Evolutionary conservation across 805 yeast genomes (phyloP), one percentile per base, ranked within the genome.

Genomic region (Peterozyma toletana): DNA sequence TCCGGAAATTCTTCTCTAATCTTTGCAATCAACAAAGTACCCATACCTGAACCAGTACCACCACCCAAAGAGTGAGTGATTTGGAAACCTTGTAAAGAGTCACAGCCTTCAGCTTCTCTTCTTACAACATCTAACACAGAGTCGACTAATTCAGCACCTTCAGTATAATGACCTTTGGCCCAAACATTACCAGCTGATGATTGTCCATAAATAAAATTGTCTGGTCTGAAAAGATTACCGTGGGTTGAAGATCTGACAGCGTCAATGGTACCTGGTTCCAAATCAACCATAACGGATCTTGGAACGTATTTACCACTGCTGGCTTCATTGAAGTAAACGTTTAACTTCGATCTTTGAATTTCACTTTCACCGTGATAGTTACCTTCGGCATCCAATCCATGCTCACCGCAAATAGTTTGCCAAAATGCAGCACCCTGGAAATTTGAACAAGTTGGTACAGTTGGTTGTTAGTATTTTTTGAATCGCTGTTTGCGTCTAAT

Each of bases 1-100:
- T 89, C 96, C 41, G 95, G 91, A 58, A 81, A 89, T 65, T 89
- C 96, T 64, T 89, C 96, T 66, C 90, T 80, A 59, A 89, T 84
- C 62, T 83, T 83, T 48, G 89, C 78, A 57, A 89, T 78, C 59
- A 89, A 75, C 55, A 89, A 67, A 38, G 96, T 89, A 62, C 96
- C 96, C 88, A 89, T 81, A 66, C 96, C 96, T 30, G 96, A 86
- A 60, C 96, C 96, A 44, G 96, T 89, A 72, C 96, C 96, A 68
- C 96, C 89, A 59, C 89, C 89, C 35, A 82, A 67, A 27, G 88
- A 82, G 60, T 82, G 89, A 30, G 88, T 72, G 60, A 89, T 83
- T 69, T 89, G 96, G 79, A 89, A 89, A 54, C 96, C 96, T 71
- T 89, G 96, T 55, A 89, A 75, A 49, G 95, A 83, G 63, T 89